Base-by-base conservation (phyloP, 495 filamentous ascomycete genomes). In the Penicillium turbatum region DNA sequence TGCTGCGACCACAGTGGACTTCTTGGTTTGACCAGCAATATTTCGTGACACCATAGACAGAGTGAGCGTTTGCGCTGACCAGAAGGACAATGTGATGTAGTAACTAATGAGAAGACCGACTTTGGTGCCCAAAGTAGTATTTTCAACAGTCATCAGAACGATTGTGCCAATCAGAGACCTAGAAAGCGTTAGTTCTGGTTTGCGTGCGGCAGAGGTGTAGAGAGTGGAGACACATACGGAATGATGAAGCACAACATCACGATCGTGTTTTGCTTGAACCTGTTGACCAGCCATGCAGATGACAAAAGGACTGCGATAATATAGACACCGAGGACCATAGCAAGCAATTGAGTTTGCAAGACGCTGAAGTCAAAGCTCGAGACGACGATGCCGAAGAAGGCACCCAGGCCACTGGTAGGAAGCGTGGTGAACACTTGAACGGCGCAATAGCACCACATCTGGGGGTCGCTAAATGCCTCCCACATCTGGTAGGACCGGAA, bases 21-120 rank as follows among this genome's bases (percentile, higher is more conserved):
- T 87, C 65, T 88, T 88, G 7, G 85, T 86, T 57, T 84, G 85
- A 12, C 84, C 84, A 10, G 82, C 82, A n/a, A 88, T 78, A 45
- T 88, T 87, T 15, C 78, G 79, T 1, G 74, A 77, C 45, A 86
- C 82, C 60, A 85, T 75, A 2, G 78, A 79, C 10, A 86, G 66
- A 1, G 82, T 58, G 2, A 81, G 76, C 2, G 82, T 83, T 60
- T 65, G 84, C 2, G 80, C 79, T 10, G 79, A 82, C 55, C 83
- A 77, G 57, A 72, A 72, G 0, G 80, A 78, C 42, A 82, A 72
- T 0, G 79, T 81, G 17, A 86, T 68, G 52, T 86, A 86, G 70
- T 84, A 85, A 19, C 76, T 78, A n/a, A 76, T 77, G 19, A 86
- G 72, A 5, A 83, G 69, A 12, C 83, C 83, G n/a, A 71, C 75